These are phyloP conservation scores for Penicillium herquei DNA, from an alignment of 495 filamentous ascomycete species.

Conservation along the genomic window DNA sequence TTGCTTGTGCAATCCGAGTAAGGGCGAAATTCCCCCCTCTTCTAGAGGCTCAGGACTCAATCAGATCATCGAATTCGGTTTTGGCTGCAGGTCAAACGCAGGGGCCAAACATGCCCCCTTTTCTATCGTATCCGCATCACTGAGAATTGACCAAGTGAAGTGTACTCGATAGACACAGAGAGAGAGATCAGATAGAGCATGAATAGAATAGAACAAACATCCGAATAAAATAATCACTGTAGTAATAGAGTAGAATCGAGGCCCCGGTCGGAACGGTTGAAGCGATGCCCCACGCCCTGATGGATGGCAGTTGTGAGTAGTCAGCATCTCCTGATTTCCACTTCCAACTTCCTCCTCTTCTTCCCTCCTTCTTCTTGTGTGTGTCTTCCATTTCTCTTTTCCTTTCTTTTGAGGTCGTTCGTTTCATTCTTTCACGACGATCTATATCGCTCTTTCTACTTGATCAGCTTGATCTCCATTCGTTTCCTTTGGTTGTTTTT, in stretches of 20 bases:
- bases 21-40: conserved; percentile 4
- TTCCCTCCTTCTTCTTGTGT: conserved; percentile 26
- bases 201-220: too few relatives aligned
- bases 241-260: neutral
- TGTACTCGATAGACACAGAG: too few relatives aligned
- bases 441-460: conserved; percentile 27
- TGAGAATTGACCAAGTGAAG: too few relatives aligned
- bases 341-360: conserved; percentile 22
- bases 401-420: conserved; percentile 31
- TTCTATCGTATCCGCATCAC: too few relatives aligned
- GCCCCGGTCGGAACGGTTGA: neutral
- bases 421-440: conserved; percentile 48
- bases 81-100: conserved; percentile 8
- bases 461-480: conserved; percentile 14
- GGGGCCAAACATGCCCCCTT: conserved; percentile 5
- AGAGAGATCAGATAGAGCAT: too few relatives aligned
- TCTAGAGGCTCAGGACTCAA: conserved; percentile 5
- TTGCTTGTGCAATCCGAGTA: conserved; percentile 6
- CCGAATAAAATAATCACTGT: too few relatives aligned
- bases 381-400: conserved; percentile 24
- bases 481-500: conserved; percentile 29
- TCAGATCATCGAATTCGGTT: conserved; percentile 6
- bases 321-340: conserved; percentile 35
- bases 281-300: conserved; percentile 4
- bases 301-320: conserved; percentile 5